Conservation (phyloP, 345 rosid genomes). For the Aegle marmelos region DNA sequence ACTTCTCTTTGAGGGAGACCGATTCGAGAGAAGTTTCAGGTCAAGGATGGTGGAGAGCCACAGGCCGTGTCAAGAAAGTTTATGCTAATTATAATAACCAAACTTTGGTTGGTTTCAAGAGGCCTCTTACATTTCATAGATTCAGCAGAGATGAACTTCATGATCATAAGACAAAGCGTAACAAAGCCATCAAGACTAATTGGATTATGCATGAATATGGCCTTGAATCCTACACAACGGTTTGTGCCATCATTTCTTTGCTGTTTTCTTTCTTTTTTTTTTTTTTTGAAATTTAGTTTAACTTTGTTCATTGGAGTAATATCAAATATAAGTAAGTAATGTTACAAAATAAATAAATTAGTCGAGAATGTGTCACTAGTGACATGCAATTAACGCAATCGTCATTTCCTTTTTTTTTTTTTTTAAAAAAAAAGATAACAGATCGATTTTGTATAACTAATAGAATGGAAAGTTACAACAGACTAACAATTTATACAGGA, state of each 20-base stretch:
- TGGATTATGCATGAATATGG: slow-evolving; percentile 21
- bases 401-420: too few species aligned
- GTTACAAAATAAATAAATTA: too few species aligned
- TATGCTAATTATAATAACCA: not conserved
- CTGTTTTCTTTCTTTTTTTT: not conserved
- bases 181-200: slow-evolving; percentile 24
- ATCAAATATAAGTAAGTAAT: too few species aligned
- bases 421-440: too few species aligned
- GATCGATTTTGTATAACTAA: too few species aligned
- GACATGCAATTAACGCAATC: too few species aligned
- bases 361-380: too few species aligned
- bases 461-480: too few species aligned
- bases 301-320: too few species aligned
- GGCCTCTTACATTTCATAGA: slow-evolving; percentile 17
- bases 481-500: too few species aligned
- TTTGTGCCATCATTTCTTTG: not conserved
- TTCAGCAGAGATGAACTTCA: not conserved
- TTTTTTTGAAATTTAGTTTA: too few species aligned
- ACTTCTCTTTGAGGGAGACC: slow-evolving; percentile 6
- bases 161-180: not conserved
- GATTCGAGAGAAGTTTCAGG: not conserved
- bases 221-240: not conserved
- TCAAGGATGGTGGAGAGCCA: slow-evolving; percentile 5
- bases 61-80: slow-evolving; percentile 24
- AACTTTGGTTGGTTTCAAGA: slow-evolving; percentile 10